Conservation (phyloP, 179 eudicot species). For the Sideroxylon spinosum region DNA sequence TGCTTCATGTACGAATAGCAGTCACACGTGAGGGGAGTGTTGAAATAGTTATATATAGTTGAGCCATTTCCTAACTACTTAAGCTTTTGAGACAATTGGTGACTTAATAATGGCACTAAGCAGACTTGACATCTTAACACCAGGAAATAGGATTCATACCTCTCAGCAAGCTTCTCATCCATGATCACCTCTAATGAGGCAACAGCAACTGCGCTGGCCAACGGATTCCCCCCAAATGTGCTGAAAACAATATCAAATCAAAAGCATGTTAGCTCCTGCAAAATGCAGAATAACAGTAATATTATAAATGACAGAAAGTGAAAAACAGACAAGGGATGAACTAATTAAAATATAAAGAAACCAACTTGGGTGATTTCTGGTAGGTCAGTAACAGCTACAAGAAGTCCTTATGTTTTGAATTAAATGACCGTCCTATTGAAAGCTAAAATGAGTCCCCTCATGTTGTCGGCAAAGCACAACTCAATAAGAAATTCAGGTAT, state of each 20-base stretch:
- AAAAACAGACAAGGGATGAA: neutral
- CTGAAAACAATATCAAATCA: constrained; percentile 33
- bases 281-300: neutral
- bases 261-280: constrained; percentile 7
- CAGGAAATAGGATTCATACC: constrained; percentile 32
- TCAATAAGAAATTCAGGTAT: too few species aligned
- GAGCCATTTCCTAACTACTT: too few species aligned
- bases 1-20: too few species aligned
- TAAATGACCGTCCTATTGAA: too few species aligned
- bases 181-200: constrained; percentile 80
- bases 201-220: constrained; percentile 89
- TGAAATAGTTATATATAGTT: too few species aligned
- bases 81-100: too few species aligned
- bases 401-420: neutral
- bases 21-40: too few species aligned
- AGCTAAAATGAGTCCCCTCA: too few species aligned
- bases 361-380: neutral
- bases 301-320: neutral
- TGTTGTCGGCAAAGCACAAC: too few species aligned
- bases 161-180: constrained; percentile 80
- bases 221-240: constrained; percentile 97
- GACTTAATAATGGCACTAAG: too few species aligned
- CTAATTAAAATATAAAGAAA: neutral
- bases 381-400: neutral
- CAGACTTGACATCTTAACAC: too few species aligned